phyloP scores from a whole-genome alignment of 2,329 filamentous ascomycete species.

The Teratosphaeria destructans region DNA sequence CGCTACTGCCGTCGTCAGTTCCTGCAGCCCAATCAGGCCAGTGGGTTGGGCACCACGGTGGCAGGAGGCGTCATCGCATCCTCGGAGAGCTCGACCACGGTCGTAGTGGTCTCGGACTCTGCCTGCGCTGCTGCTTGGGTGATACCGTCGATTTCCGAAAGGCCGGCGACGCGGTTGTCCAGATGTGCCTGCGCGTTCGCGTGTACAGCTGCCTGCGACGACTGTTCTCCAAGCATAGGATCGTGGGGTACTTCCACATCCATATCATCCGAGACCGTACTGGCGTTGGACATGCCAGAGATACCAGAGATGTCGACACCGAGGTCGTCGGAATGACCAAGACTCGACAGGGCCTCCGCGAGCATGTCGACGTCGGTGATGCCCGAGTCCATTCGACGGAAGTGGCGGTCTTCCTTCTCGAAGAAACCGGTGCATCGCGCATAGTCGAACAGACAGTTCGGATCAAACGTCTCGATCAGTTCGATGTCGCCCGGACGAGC shows the following conservation, averaged over 20 bases:
- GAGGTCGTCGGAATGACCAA: not conserved
- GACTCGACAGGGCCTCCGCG: conserved; percentile 7
- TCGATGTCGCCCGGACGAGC: conserved; percentile 37
- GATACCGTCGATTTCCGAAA: not conserved
- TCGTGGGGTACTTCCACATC: not conserved
- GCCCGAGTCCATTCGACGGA: conserved; percentile 8
- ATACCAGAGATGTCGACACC: not conserved
- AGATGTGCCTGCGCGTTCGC: not conserved
- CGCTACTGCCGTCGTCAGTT: not conserved
- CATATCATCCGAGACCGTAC: conserved; percentile 3
- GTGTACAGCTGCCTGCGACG: not conserved
- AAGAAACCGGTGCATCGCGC: conserved; percentile 12
- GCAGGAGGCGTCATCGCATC: conserved; percentile 1
- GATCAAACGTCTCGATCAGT: conserved; percentile 35
- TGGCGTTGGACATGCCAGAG: conserved; percentile 2
- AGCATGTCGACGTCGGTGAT: conserved; percentile 10
- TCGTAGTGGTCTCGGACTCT: not conserved
- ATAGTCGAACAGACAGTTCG: conserved; percentile 27
- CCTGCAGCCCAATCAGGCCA: not conserved
- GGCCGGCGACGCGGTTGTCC: not conserved
- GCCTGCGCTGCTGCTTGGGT: not conserved
- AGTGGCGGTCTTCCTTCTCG: conserved; percentile 5
- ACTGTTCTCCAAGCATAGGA: not conserved
- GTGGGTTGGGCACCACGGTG: not conserved
- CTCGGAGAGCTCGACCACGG: not conserved